These are phyloP conservation scores for Blastobotrys raffinosifermentans DNA, from an alignment of 1,139 yeast species.

Conservation along the genomic window DNA sequence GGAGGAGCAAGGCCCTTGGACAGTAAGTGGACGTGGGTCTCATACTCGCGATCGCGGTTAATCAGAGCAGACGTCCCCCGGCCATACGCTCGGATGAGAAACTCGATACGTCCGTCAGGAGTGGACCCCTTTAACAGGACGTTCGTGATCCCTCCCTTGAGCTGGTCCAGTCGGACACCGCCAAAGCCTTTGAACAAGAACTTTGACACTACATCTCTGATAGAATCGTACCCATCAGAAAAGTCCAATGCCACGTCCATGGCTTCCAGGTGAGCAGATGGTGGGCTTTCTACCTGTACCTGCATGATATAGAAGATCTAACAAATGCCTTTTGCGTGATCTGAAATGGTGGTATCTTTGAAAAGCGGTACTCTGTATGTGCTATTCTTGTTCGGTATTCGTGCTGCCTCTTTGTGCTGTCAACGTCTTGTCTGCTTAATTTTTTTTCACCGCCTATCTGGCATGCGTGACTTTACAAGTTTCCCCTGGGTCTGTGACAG, in stretches of 20 bases:
- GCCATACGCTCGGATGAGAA: constrained; percentile 69
- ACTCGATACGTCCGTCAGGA: constrained; percentile 27
- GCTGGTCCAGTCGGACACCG: constrained; percentile 27
- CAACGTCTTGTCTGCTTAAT: too few species aligned
- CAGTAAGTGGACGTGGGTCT: constrained; percentile 60
- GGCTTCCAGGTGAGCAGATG: not conserved
- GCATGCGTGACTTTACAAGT: too few species aligned
- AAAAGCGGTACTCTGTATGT: too few species aligned
- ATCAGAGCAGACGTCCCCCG: constrained; percentile 68
- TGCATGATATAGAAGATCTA: not conserved
- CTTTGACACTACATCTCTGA: not conserved
- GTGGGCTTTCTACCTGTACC: not conserved
- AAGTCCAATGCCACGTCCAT: not conserved
- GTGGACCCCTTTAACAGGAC: constrained; percentile 52
- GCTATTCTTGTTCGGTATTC: too few species aligned
- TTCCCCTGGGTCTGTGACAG: too few species aligned
- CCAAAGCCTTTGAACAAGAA: constrained; percentile 1
- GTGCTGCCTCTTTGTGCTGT: too few species aligned
- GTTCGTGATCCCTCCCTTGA: constrained; percentile 80
- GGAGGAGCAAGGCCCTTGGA: constrained; percentile 63
- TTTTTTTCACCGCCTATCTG: too few species aligned
- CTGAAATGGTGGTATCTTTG: too few species aligned
- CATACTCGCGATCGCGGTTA: constrained; percentile 70
- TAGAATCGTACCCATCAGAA: constrained; percentile 1
- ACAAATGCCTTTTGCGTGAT: not conserved